phyloP scores from a whole-genome alignment of 768 basidiomycete genomes.

The Leccinum aurantiacum region DNA sequence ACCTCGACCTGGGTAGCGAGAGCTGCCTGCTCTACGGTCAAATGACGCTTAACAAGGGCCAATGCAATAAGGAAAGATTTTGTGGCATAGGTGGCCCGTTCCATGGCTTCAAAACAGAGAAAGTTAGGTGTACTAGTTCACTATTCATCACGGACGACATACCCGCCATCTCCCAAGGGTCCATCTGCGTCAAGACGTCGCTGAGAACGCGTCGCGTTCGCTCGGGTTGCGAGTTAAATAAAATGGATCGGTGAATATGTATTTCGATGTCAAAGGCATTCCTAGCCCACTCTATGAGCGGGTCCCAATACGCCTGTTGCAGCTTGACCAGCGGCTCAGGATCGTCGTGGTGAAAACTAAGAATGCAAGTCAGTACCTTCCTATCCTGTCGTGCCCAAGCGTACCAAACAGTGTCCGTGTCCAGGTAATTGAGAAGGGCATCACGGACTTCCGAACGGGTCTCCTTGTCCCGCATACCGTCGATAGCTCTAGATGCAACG shows the following conservation, averaged over 20 bases:
- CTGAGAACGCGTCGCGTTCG: conserved; percentile 64
- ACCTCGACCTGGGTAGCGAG: conserved; percentile 90
- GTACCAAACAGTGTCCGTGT: conserved; percentile 93
- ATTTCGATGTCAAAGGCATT: conserved; percentile 68
- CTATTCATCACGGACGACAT: conserved; percentile 26
- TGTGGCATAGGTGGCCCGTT: conserved; percentile 82
- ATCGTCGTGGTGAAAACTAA: conserved; percentile 79
- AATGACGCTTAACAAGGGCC: conserved; percentile 72
- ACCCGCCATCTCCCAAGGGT: conserved; percentile 92
- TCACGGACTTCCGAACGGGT: conserved; percentile 63
- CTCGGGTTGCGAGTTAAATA: conserved; percentile 66
- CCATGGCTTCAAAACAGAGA: conserved; percentile 61
- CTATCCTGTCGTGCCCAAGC: conserved; percentile 13
- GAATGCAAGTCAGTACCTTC: neutral
- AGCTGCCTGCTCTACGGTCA: conserved; percentile 84
- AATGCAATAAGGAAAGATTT: conserved; percentile 91
- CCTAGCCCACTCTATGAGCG: conserved; percentile 77
- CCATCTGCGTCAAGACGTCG: conserved; percentile 57
- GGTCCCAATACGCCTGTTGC: conserved; percentile 86
- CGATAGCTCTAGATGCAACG: conserved; percentile 85
- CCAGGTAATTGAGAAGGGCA: conserved; percentile 78
- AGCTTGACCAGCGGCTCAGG: conserved; percentile 74
- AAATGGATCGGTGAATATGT: conserved; percentile 65
- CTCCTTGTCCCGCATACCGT: conserved; percentile 59
- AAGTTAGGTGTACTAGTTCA: neutral